A percentile compares a stretch with the other conserved stretches of the same genome.
These are phyloP conservation scores for Nakazawaea wickerhamii DNA, from an alignment of 805 yeast species.

Conservation along the genomic window DNA sequence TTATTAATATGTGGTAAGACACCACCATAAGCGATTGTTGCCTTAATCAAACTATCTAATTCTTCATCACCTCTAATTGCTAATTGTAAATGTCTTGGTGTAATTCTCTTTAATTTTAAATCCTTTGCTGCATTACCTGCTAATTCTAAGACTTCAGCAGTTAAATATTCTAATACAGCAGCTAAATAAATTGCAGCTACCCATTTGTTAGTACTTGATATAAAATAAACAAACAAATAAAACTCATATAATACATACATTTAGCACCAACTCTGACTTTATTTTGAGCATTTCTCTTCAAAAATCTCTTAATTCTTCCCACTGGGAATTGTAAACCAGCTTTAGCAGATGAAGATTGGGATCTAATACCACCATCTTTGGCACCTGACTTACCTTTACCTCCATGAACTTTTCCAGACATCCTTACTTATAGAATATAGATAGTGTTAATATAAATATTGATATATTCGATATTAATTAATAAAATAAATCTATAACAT, in stretches of 20 bases:
- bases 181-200: conserved; percentile 88
- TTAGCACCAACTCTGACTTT: conserved; percentile 67
- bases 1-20: conserved; percentile 91
- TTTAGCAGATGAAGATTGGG: conserved; percentile 88
- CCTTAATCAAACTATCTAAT: conserved; percentile 86
- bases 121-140: conserved; percentile 99
- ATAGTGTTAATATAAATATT: neutral
- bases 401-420: conserved; percentile 88
- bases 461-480: neutral
- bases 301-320: conserved; percentile 96
- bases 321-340: conserved; percentile 97
- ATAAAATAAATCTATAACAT: neutral
- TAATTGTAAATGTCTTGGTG: conserved; percentile 94
- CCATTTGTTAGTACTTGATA: conserved; percentile 7
- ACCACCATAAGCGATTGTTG: conserved; percentile 98
- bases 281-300: conserved; percentile 83
- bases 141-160: conserved; percentile 95
- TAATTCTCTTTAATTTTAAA: conserved; percentile 90
- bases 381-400: conserved; percentile 95
- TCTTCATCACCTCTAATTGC: conserved; percentile 99
- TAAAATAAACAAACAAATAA: no score
- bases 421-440: conserved; percentile 21
- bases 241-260: conserved; percentile 13
- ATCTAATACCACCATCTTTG: conserved; percentile 46
- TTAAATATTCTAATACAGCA: conserved; percentile 91